A percentile compares a stretch with the other conserved stretches of the same genome.
Conservation (phyloP, 1,139 yeast genomes). For the Diutina catenulata region DNA sequence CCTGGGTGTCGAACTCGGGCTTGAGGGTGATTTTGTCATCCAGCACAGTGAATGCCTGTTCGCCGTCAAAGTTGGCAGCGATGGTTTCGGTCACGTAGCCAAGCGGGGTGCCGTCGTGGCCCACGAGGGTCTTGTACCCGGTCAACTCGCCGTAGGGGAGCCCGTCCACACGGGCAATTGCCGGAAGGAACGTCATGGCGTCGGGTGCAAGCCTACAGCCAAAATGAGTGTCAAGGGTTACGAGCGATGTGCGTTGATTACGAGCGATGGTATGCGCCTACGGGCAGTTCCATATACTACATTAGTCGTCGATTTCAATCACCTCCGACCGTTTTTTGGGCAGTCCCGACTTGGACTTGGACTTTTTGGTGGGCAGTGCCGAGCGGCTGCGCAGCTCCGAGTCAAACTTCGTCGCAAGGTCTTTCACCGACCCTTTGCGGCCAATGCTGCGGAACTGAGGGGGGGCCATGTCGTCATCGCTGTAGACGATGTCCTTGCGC, state of each 20-base stretch:
- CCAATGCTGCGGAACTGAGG: conserved; percentile 22
- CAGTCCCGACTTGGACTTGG: conserved; percentile 1
- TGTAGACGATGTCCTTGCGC: conserved; percentile 18
- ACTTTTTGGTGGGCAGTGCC: conserved; percentile 1
- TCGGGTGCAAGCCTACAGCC: no score
- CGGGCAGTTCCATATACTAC: no score
- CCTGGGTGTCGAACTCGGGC: conserved; percentile 27
- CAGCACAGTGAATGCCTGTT: conserved; percentile 10
- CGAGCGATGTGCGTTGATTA: no score
- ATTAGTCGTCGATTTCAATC: conserved; percentile 2
- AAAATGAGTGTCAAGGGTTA: no score
- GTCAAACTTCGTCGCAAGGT: conserved; percentile 22
- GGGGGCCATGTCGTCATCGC: conserved; percentile 15
- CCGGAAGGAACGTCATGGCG: conserved; percentile 10
- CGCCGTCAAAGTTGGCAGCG: conserved; percentile 26
- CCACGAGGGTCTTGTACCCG: conserved; percentile 23
- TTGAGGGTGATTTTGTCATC: conserved; percentile 22
- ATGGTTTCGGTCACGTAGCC: conserved; percentile 44
- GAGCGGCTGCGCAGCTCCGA: background rate
- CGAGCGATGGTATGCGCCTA: no score
- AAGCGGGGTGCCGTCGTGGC: conserved; percentile 40
- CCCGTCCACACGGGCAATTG: conserved; percentile 36
- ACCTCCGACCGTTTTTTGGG: no score
- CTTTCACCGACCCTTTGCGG: conserved; percentile 25
- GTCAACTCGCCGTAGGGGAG: conserved; percentile 23